These are phyloP conservation scores for Psidium guajava DNA, from an alignment of 345 rosid genomes.

Conservation along the genomic window DNA sequence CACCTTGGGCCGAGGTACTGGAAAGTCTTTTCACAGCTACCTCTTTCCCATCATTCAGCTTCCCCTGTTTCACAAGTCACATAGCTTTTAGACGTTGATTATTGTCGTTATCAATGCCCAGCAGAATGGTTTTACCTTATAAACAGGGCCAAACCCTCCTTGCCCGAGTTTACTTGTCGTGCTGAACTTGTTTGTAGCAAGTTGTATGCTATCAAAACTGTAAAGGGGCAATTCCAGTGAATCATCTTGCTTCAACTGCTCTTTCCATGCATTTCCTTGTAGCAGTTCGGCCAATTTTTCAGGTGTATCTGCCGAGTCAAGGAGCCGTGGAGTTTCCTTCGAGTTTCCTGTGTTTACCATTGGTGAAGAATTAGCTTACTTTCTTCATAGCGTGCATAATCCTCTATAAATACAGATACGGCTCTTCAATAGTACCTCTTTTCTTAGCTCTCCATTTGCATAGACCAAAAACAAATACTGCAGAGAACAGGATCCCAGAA, in stretches of 20 bases:
- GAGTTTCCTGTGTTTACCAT: background rate
- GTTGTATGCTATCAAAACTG: background rate
- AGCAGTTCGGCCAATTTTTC: background rate
- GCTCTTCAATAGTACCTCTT: background rate
- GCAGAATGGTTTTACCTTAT: background rate
- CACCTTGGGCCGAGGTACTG: slow-evolving; percentile 44
- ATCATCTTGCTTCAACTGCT: background rate
- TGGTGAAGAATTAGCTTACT: background rate
- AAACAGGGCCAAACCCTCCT: slow-evolving; percentile 3
- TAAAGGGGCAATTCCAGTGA: background rate
- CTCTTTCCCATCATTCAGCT: slow-evolving; percentile 20
- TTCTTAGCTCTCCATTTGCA: background rate
- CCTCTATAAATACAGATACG: background rate
- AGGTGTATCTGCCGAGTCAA: background rate
- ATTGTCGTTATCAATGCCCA: background rate
- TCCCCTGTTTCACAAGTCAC: slow-evolving; percentile 22
- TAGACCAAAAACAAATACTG: background rate
- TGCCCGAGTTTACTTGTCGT: background rate
- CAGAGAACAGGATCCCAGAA: background rate
- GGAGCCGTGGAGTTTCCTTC: background rate
- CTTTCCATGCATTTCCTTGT: background rate
- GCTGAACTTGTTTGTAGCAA: background rate
- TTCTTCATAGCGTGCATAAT: background rate
- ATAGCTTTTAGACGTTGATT: background rate
- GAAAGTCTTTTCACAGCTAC: slow-evolving; percentile 59